These are phyloP conservation scores for Polymyxa betae DNA, from an alignment of 208 protist genomes.

Conservation along the genomic window DNA sequence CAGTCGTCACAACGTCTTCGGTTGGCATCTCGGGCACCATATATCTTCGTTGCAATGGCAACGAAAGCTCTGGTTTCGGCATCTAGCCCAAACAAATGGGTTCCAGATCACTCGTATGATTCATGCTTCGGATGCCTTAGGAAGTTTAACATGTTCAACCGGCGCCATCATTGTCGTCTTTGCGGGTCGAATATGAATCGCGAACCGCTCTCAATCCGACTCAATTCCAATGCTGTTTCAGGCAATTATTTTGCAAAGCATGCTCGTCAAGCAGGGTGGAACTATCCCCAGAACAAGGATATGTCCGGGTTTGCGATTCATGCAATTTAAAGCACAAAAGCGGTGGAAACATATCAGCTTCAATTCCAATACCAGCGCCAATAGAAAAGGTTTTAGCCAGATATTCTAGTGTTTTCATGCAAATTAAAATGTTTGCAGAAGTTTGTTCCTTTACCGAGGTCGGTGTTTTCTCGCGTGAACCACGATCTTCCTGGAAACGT, in stretches of 20 bases:
- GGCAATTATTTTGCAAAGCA: conserved; percentile 24
- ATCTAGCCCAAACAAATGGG: background rate
- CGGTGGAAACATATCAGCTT: background rate
- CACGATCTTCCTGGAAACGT: background rate
- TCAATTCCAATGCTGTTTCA: background rate
- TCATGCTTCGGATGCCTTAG: conserved; percentile 35
- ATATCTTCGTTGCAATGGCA: background rate
- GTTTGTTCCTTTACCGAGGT: background rate
- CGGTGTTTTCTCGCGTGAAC: background rate
- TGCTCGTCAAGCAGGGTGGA: background rate
- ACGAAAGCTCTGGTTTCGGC: background rate
- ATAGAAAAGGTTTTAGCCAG: background rate
- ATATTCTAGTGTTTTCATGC: background rate
- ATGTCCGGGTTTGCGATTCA: conserved; percentile 28
- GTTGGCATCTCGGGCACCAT: too few species aligned
- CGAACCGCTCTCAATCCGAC: background rate
- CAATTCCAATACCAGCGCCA: background rate
- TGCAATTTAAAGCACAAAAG: background rate
- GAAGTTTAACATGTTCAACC: conserved; percentile 55
- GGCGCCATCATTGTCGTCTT: conserved; percentile 49
- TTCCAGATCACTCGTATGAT: conserved; percentile 45
- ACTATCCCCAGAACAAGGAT: conserved; percentile 15
- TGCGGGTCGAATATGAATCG: background rate
- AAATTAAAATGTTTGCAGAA: background rate
- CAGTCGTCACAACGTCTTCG: too few species aligned